Percentiles rank a stretch among this genome's conserved stretches.
phyloP scores from a whole-genome alignment of 176 grass and related monocot species.

The Carex pumila region DNA sequence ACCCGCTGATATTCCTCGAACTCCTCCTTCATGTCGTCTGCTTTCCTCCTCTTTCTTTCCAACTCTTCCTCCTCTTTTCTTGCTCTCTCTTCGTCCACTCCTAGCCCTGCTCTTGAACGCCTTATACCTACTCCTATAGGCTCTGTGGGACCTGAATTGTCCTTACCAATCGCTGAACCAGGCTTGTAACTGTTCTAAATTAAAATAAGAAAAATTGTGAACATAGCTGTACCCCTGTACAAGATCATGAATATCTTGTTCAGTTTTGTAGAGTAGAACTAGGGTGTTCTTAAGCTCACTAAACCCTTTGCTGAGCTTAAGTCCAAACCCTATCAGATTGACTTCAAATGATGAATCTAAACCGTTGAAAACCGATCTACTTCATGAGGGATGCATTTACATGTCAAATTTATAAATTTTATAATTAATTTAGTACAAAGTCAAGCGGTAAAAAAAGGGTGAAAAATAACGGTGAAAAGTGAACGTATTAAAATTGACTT shows the following conservation, averaged over 20 bases:
- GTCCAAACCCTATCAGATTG: no score
- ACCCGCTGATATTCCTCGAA: conserved; percentile 61
- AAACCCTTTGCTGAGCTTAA: no score
- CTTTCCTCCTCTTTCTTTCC: conserved; percentile 36
- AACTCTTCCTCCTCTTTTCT: conserved; percentile 25
- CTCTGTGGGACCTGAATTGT: conserved; percentile 24
- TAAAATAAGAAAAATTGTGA: background rate
- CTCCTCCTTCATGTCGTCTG: conserved; percentile 53
- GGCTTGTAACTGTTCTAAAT: conserved; percentile 22
- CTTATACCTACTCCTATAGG: conserved; percentile 72
- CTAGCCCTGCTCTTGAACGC: conserved; percentile 53
- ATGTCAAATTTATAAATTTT: no score
- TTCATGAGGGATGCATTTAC: no score
- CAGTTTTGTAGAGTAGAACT: background rate
- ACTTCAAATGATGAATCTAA: no score
- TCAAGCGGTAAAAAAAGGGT: no score
- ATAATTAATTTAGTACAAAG: no score
- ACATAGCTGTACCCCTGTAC: background rate
- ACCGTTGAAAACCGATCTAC: no score
- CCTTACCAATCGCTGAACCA: conserved; percentile 18
- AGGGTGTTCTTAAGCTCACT: no score
- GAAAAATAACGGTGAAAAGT: no score
- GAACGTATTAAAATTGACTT: no score
- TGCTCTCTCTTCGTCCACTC: conserved; percentile 29
- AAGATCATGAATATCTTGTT: background rate